phyloP scores from a whole-genome alignment of 1,284 basidiomycete species.

The Fomitopsis schrenkii region DNA sequence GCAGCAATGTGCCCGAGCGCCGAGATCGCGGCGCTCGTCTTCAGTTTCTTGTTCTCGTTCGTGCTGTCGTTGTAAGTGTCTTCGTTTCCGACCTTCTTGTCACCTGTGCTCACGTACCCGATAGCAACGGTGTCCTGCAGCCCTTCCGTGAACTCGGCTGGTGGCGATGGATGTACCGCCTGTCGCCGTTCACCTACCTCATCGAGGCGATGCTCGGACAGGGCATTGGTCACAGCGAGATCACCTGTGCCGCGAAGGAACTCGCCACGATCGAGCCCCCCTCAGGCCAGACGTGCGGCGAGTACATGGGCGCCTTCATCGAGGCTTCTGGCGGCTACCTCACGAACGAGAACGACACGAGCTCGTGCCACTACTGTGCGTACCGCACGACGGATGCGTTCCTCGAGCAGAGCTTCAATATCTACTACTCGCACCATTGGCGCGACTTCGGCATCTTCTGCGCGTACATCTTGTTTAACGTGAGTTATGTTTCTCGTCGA shows the following conservation, averaged over 20 bases:
- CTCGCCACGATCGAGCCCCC: constrained; percentile 53
- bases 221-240: constrained; percentile 35
- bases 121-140: constrained; percentile 61
- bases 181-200: constrained; percentile 75
- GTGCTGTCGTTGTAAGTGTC: constrained; percentile 58
- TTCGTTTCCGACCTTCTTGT: not conserved
- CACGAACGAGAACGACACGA: constrained; percentile 50
- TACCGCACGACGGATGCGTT: constrained; percentile 51
- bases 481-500: constrained; percentile 18
- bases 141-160: constrained; percentile 64
- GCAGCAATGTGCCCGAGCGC: constrained; percentile 65
- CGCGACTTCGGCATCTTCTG: constrained; percentile 62
- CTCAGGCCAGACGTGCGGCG: constrained; percentile 54
- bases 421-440: constrained; percentile 56
- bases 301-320: constrained; percentile 60
- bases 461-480: constrained; percentile 63
- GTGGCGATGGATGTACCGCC: constrained; percentile 83
- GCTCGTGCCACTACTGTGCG: constrained; percentile 54
- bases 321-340: constrained; percentile 59
- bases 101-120: constrained; percentile 8
- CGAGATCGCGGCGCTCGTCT: constrained; percentile 63
- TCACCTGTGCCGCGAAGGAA: constrained; percentile 43
- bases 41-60: constrained; percentile 60
- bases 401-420: constrained; percentile 48
- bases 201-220: constrained; percentile 55